Conservation (phyloP, 2,329 filamentous ascomycete species). For the Talaromyces sp. region DNA sequence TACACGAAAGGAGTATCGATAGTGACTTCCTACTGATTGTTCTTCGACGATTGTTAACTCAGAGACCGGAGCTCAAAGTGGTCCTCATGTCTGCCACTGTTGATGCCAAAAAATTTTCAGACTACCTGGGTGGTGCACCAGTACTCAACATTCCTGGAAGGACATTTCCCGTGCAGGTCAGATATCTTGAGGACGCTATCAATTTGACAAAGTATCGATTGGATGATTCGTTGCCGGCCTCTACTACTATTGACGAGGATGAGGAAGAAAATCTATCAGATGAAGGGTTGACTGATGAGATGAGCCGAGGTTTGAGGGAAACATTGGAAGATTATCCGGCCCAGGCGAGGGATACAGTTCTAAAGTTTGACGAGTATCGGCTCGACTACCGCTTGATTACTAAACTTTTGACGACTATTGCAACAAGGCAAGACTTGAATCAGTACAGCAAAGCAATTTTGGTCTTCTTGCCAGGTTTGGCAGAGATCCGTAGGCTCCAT, state of each 20-base stretch:
- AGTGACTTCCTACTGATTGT: constrained; percentile 95
- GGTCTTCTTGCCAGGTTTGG: constrained; percentile 93
- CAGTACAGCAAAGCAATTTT: constrained; percentile 84
- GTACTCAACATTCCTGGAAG: constrained; percentile 87
- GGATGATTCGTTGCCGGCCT: constrained; percentile 54
- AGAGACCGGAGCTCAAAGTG: constrained; percentile 80
- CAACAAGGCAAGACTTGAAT: constrained; percentile 62
- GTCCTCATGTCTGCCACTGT: constrained; percentile 97
- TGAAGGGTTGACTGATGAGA: constrained; percentile 48
- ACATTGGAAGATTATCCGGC: constrained; percentile 70
- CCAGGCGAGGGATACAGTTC: constrained; percentile 70
- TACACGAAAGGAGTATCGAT: constrained; percentile 94
- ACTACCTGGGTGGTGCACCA: constrained; percentile 80
- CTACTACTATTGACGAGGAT: constrained; percentile 42
- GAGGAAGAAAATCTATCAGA: constrained; percentile 45
- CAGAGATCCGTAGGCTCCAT: constrained; percentile 84
- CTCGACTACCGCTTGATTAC: constrained; percentile 87
- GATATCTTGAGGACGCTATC: constrained; percentile 88
- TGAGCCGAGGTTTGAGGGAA: constrained; percentile 58
- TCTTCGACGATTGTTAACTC: constrained; percentile 73
- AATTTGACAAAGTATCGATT: constrained; percentile 75
- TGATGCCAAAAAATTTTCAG: constrained; percentile 85
- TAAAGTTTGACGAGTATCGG: constrained; percentile 81
- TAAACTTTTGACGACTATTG: constrained; percentile 72
- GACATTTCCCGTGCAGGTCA: constrained; percentile 86